Evolutionary conservation across 805 yeast species (phyloP), one percentile per base, ranked within the genome.

Genomic region (Metschnikowia bowlesiae): DNA sequence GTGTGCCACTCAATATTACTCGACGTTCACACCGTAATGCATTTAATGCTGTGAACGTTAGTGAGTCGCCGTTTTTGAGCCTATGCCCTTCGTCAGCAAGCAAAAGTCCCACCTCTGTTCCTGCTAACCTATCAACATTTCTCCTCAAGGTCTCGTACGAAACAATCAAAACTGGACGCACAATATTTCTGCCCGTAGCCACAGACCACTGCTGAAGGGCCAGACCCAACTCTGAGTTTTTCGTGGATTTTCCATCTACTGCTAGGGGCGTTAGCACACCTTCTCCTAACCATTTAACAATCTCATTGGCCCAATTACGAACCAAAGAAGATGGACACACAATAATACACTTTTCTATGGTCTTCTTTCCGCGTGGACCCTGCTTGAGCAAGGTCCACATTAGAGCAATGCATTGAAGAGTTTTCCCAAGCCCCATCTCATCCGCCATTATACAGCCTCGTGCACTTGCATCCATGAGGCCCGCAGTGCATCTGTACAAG

Each of bases 361-460:
- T 84, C 47, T 84, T 82, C 57, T 77, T 82, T 6, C 89, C 89
- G 47, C 91, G 80, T 1, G 98, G 98, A 8, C 96, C 84, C 65
- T 92, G 99, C 53, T 80, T 81, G 44, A 92, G 73, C 44, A 92
- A 65, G 0, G 97, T 92, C 98, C 98, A 92, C 87, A 91, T 78
- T 32, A 92, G 73, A 0, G 97, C 77, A 33, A 92, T 78, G 66
- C 98, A 92, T 64, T 89, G 97, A 28, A 89, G 73, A 0, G 97
- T 89, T 63, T 89, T 89, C 28, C 97, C 97, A 37, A 89, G 73
- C 4, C 97, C 97, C 97, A 90, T 90, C 66, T 88, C 97, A 69
- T 90, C 97, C 0, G 97, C 97, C 98, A 92, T 92, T 46, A 92
- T 92, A 63, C 97, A 92, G 2, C 99, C 99, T 61, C 86, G 82